Evolutionary conservation across 2,329 filamentous ascomycete genomes (phyloP).

Genomic region (Penicillium sp.): DNA sequence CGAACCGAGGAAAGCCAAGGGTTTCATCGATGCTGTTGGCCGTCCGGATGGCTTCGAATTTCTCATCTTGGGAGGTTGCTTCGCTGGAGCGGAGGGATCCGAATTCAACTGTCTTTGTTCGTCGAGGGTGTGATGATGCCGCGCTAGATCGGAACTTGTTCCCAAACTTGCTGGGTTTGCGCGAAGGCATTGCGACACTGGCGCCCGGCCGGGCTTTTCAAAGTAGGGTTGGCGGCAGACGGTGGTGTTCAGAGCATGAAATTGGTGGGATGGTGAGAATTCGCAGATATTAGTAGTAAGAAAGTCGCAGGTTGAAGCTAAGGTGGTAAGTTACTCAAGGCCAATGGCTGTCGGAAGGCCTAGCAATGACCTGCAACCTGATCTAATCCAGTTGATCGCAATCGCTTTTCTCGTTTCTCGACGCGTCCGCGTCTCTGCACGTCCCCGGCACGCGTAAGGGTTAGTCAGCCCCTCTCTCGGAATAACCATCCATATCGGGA

Average conservation of each 20-base stretch:
- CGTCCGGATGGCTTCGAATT: constrained; percentile 81
- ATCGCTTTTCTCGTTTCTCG: constrained; percentile 27
- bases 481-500: constrained; percentile 29
- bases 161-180: constrained; percentile 70
- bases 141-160: constrained; percentile 56
- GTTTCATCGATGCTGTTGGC: constrained; percentile 90
- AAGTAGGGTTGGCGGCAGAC: constrained; percentile 29
- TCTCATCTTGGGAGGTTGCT: constrained; percentile 89
- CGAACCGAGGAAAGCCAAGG: constrained; percentile 92
- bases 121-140: constrained; percentile 56
- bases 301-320: constrained; percentile 4
- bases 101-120: constrained; percentile 79
- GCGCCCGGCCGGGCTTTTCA: constrained; percentile 35
- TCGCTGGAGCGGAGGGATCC: constrained; percentile 76
- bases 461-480: constrained; percentile 34
- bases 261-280: constrained; percentile 1
- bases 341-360: constrained; percentile 23
- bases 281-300: neutral
- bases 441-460: constrained; percentile 32
- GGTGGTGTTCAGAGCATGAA: constrained; percentile 35
- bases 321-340: constrained; percentile 8
- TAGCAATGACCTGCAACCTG: constrained; percentile 25
- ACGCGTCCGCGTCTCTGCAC: constrained; percentile 43
- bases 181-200: constrained; percentile 52
- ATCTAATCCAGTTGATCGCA: constrained; percentile 28